phyloP scores from a whole-genome alignment of 441 rosid genomes.

The Pelargonium myrrhifolium region DNA sequence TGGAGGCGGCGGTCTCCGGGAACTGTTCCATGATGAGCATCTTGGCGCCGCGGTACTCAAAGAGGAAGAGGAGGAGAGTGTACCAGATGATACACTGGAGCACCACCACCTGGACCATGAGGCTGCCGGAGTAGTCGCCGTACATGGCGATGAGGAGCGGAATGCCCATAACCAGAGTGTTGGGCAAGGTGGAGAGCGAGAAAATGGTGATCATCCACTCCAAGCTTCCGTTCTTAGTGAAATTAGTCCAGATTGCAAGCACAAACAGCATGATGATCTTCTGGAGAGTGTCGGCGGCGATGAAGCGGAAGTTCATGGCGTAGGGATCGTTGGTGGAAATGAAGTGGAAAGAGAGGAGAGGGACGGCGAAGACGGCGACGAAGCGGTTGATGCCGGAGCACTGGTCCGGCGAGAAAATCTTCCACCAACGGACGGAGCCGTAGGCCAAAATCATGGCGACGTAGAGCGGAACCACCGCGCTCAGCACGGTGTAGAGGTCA shows the following conservation, averaged over 20 bases:
- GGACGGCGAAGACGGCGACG: slow-evolving; percentile 68
- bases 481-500: slow-evolving; percentile 78
- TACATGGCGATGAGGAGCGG: slow-evolving; percentile 74
- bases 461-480: slow-evolving; percentile 70
- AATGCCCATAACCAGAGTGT: slow-evolving; percentile 76
- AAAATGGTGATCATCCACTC: slow-evolving; percentile 70
- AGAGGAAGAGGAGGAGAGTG: slow-evolving; percentile 60
- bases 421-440: slow-evolving; percentile 79
- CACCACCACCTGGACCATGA: slow-evolving; percentile 72
- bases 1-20: slow-evolving; percentile 85
- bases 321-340: slow-evolving; percentile 54
- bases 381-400: slow-evolving; percentile 75
- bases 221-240: slow-evolving; percentile 44
- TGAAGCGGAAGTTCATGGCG: slow-evolving; percentile 55
- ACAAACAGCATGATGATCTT: slow-evolving; percentile 41
- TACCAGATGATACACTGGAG: slow-evolving; percentile 76
- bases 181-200: slow-evolving; percentile 60
- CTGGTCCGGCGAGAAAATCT: slow-evolving; percentile 64
- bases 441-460: slow-evolving; percentile 72
- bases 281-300: slow-evolving; percentile 64
- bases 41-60: slow-evolving; percentile 67
- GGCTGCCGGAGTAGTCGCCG: slow-evolving; percentile 51
- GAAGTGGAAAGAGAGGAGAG: slow-evolving; percentile 65
- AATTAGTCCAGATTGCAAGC: slow-evolving; percentile 38
- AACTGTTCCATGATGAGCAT: slow-evolving; percentile 81